Conservation (phyloP, 2,329 filamentous ascomycete species). For the Tympanopsis confertula region DNA sequence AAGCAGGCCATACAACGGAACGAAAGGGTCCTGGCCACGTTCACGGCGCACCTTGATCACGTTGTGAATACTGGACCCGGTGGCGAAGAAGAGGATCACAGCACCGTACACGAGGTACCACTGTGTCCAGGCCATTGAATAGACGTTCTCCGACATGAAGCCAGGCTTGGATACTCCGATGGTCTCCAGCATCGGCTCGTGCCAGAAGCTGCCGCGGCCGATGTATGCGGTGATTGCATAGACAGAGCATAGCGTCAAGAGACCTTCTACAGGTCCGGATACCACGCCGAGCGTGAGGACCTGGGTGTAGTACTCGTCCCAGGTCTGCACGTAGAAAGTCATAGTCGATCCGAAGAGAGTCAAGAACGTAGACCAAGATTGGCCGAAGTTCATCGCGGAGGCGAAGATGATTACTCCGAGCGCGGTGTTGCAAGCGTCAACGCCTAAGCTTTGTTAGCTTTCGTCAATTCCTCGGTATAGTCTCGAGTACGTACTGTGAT, state of each 20-base stretch:
- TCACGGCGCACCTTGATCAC: conserved; percentile 46
- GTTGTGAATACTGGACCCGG: conserved; percentile 36
- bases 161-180: neutral
- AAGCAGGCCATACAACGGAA: conserved; percentile 45
- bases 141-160: neutral
- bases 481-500: conserved; percentile 36
- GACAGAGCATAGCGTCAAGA: conserved; percentile 50
- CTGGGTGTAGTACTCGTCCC: conserved; percentile 63
- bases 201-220: conserved; percentile 53
- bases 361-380: neutral
- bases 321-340: conserved; percentile 58
- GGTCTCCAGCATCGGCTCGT: conserved; percentile 44
- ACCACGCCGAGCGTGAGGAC: conserved; percentile 53
- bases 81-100: conserved; percentile 1
- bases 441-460: conserved; percentile 12
- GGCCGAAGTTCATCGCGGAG: conserved; percentile 45
- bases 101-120: conserved; percentile 1
- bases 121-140: neutral
- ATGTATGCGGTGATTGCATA: conserved; percentile 49
- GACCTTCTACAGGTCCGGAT: conserved; percentile 59
- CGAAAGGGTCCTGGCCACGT: conserved; percentile 35
- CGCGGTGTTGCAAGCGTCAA: conserved; percentile 58
- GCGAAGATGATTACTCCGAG: conserved; percentile 56
- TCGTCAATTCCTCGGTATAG: neutral
- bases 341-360: neutral